Evolutionary conservation across 2,329 filamentous ascomycete species (phyloP).

Genomic region (Colletotrichum tanaceti): DNA sequence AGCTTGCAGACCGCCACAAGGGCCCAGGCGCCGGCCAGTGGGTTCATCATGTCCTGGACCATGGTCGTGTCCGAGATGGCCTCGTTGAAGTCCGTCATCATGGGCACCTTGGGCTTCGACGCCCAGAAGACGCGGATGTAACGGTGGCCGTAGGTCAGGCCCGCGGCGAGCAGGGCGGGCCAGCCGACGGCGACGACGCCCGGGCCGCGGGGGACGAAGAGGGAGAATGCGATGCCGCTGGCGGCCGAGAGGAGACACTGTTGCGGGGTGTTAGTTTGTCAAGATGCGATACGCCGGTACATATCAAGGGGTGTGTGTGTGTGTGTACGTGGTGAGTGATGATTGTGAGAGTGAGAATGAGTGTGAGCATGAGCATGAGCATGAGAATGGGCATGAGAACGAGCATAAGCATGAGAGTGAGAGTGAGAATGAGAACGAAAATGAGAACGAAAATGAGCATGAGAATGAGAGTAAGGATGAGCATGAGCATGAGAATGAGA

Average conservation of each 20-base stretch:
- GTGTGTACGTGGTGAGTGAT: too few relatives aligned
- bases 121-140: conserved; percentile 48
- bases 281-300: too few relatives aligned
- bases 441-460: too few relatives aligned
- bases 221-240: conserved; percentile 39
- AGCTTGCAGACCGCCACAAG: conserved; percentile 43
- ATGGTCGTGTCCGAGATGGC: conserved; percentile 45
- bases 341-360: background rate
- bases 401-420: too few relatives aligned
- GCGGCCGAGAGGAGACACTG: conserved; percentile 43
- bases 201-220: conserved; percentile 34
- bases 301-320: too few relatives aligned
- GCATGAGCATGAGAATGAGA: background rate
- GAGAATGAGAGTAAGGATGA: too few relatives aligned
- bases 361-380: background rate
- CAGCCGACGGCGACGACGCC: conserved; percentile 39
- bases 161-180: conserved; percentile 42
- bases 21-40: conserved; percentile 42
- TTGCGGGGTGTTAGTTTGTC: background rate
- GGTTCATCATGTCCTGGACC: conserved; percentile 41
- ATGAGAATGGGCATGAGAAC: too few relatives aligned
- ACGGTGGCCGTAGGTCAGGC: conserved; percentile 36
- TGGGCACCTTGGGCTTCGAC: conserved; percentile 46
- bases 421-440: too few relatives aligned
- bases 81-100: conserved; percentile 48